These are phyloP conservation scores for Debaryomycetaceae sp. DNA, from an alignment of 1,139 yeast species.

Conservation along the genomic window DNA sequence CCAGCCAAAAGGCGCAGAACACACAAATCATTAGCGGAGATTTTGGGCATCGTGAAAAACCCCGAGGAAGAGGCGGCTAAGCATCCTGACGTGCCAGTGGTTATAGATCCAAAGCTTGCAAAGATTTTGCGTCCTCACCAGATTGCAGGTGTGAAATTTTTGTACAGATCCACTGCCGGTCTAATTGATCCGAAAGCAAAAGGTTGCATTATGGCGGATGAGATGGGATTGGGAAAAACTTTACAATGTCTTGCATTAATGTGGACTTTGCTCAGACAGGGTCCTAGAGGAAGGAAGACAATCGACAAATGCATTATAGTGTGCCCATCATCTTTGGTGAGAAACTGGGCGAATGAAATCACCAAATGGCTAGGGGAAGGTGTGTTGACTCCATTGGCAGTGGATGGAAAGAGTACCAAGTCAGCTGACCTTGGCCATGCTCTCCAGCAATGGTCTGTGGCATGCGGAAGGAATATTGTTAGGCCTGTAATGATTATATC, in stretches of 20 bases:
- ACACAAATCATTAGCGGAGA: conserved; percentile 74
- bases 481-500: conserved; percentile 94
- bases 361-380: conserved; percentile 96
- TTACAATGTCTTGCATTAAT: conserved; percentile 85
- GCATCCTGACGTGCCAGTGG: conserved; percentile 89
- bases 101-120: conserved; percentile 84
- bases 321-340: conserved; percentile 91
- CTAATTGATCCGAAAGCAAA: conserved; percentile 79
- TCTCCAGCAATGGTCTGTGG: conserved; percentile 82
- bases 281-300: conserved; percentile 83
- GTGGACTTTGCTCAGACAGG: conserved; percentile 91
- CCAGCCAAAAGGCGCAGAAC: conserved; percentile 16
- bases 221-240: conserved; percentile 96
- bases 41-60: conserved; percentile 64
- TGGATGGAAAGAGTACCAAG: conserved; percentile 83
- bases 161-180: conserved; percentile 89
- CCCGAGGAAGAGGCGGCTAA: conserved; percentile 49
- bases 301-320: conserved; percentile 91
- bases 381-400: conserved; percentile 80
- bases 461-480: conserved; percentile 83
- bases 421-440: conserved; percentile 65
- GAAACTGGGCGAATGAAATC: conserved; percentile 97
- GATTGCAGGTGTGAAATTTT: conserved; percentile 88
- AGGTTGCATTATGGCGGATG: conserved; percentile 99
- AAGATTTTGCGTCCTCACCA: conserved; percentile 93